These are phyloP conservation scores for Solanum commersonii DNA, from an alignment of 257 asterid genomes.

Conservation along the genomic window DNA sequence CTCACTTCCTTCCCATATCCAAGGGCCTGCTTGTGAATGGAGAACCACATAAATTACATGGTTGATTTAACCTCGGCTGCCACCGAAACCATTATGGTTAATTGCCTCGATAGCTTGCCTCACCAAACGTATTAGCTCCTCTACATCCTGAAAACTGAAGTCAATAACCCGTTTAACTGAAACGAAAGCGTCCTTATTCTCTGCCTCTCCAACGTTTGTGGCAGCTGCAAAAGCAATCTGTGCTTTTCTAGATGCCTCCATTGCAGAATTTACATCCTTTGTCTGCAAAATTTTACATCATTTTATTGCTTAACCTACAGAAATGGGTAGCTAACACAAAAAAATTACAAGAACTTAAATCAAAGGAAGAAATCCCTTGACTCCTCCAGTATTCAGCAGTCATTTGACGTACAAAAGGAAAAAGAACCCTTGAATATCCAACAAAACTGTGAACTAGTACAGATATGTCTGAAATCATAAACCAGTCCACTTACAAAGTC, in stretches of 20 bases:
- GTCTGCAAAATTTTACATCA: conserved; percentile 33
- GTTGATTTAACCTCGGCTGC: conserved; percentile 36
- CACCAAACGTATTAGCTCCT: conserved; percentile 53
- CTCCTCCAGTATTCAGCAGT: neutral
- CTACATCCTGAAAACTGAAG: conserved; percentile 72
- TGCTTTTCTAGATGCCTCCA: conserved; percentile 81
- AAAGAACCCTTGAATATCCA: neutral
- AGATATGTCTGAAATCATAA: neutral
- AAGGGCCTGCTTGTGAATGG: conserved; percentile 16
- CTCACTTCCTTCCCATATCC: conserved; percentile 11
- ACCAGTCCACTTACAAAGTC: conserved; percentile 62
- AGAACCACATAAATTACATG: conserved; percentile 29
- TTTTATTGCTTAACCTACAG: conserved; percentile 1
- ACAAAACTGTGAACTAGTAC: neutral
- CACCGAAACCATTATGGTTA: conserved; percentile 39
- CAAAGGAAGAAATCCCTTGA: neutral
- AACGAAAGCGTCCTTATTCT: conserved; percentile 40
- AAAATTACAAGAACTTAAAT: neutral
- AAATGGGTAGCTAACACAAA: neutral
- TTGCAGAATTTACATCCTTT: conserved; percentile 58
- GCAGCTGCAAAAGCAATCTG: conserved; percentile 60
- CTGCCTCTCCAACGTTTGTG: conserved; percentile 36
- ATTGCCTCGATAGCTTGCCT: conserved; percentile 46
- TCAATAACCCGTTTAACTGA: conserved; percentile 62
- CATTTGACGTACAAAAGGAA: neutral